Conservation (phyloP, 768 basidiomycete genomes). For the Hericium rajendrae region DNA sequence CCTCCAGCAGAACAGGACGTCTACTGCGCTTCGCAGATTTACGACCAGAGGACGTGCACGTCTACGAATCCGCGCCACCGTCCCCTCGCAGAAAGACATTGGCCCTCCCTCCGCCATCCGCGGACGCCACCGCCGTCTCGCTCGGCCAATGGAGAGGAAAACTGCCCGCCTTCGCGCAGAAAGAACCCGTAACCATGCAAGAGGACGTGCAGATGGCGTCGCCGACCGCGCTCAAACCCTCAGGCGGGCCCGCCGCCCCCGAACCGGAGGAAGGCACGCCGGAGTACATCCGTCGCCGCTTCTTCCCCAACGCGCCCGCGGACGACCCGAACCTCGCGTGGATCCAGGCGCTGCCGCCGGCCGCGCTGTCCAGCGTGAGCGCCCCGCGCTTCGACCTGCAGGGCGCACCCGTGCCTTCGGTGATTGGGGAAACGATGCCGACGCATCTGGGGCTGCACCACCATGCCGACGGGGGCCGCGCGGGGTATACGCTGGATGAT, state of each 20-base stretch:
- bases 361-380: constrained; percentile 22
- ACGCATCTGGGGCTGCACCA: constrained; percentile 87
- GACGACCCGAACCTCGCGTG: constrained; percentile 74
- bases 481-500: constrained; percentile 86
- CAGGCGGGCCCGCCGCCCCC: neutral
- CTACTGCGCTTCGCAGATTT: constrained; percentile 71
- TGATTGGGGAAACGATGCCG: constrained; percentile 50
- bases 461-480: constrained; percentile 69
- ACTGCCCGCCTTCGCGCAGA: neutral
- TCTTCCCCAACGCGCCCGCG: constrained; percentile 63
- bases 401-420: constrained; percentile 54
- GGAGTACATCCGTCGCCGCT: constrained; percentile 74
- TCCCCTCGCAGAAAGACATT: constrained; percentile 57
- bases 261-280: constrained; percentile 63
- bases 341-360: constrained; percentile 39
- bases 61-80: constrained; percentile 74
- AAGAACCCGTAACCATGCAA: neutral
- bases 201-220: neutral
- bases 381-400: constrained; percentile 57
- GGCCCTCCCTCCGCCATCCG: constrained; percentile 45
- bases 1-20: constrained; percentile 38
- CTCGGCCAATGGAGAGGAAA: constrained; percentile 30
- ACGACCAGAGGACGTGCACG: constrained; percentile 63
- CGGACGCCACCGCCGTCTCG: constrained; percentile 25
- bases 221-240: neutral